Base-by-base conservation (phyloP, 2,329 filamentous ascomycete species). In the Periconia sp. region DNA sequence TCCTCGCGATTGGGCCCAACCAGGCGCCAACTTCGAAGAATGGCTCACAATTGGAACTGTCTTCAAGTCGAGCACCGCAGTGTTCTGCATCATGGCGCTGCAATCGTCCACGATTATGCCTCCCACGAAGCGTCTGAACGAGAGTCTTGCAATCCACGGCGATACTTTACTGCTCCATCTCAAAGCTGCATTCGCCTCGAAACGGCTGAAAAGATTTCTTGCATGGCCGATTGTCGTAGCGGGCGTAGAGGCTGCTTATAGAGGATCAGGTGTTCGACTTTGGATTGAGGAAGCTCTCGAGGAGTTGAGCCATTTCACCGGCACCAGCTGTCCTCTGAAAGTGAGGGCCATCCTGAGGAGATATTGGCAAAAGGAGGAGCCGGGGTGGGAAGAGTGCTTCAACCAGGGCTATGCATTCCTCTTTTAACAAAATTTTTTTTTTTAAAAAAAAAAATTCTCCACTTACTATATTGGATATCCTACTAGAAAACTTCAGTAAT, bases 311-410 rank as follows among this genome's bases (percentile, higher is more conserved):
- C 43, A 46, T 5, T 16, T 44, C 7, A 25, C 55, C 12, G 63
- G 64, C 1, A 55, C 55, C 5, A 58, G 46, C 8, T 46, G 50
- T 25, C 59, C 60, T 3, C 24, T 65, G 18, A 58, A 59, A 23
- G 56, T 57, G 19, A 40, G 50, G 16, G 48, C 46, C 2, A 48
- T 59, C 13, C 22, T 67, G 44, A 47, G 32, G 19, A 48, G 48
- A 17, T 67, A 62, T 29, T 66, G 64, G 63, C 23, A 41, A 29
- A 55, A 45, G 11, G 50, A 36, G 12, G 38, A 49, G 22, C 29
- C 40, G 7, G 59, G 58, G 6, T 64, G 63, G 61, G 60, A 66
- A 15, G 57, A 57, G 21, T 67, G 63, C 34, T 67, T 66, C 34
- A 48, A 60, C 34, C 22, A 45, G 29, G 46, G 58, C 37, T 56